A percentile compares a stretch with the other conserved stretches of the same genome.
phyloP scores from a whole-genome alignment of 1,284 basidiomycete species.

The Microbotryum saponariae region DNA sequence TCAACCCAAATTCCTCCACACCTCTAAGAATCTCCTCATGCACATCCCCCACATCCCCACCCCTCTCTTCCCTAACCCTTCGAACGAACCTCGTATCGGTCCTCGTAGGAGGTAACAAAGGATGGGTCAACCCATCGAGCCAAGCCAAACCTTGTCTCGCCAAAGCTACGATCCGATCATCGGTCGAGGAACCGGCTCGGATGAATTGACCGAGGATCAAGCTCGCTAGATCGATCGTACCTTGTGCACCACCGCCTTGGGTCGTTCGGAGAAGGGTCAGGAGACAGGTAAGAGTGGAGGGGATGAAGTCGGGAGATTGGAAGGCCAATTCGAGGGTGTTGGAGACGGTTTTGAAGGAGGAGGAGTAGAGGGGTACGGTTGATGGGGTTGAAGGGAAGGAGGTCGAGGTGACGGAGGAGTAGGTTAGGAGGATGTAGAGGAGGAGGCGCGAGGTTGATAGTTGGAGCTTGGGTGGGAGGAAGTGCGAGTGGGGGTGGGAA shows the following conservation, averaged over 20 bases:
- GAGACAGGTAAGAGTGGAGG: no score
- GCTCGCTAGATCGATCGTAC: no score
- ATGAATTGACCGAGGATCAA: no score
- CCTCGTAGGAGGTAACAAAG: conserved; percentile 1
- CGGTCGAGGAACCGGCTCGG: conserved; percentile 9
- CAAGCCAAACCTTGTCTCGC: conserved; percentile 10
- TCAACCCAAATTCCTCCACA: neutral
- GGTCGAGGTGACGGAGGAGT: conserved; percentile 10
- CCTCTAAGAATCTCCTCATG: conserved; percentile 4
- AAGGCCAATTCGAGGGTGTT: no score
- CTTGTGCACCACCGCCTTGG: no score
- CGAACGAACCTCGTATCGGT: neutral
- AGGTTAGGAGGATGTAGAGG: conserved; percentile 26
- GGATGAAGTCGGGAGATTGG: no score
- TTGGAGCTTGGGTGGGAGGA: conserved; percentile 25
- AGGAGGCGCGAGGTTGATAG: conserved; percentile 28
- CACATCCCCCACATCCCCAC: neutral
- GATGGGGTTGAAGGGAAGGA: conserved; percentile 6
- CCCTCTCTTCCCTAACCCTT: conserved; percentile 12
- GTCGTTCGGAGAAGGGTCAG: no score
- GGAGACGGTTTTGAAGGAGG: conserved; percentile 2
- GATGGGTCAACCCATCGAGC: conserved; percentile 8
- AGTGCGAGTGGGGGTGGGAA: conserved; percentile 12
- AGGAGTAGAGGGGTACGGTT: conserved; percentile 19
- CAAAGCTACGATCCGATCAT: conserved; percentile 1